A percentile compares a stretch with the other conserved stretches of the same genome.
phyloP scores from a whole-genome alignment of 305 asterid genomes.

The Fraxinus sp. region DNA sequence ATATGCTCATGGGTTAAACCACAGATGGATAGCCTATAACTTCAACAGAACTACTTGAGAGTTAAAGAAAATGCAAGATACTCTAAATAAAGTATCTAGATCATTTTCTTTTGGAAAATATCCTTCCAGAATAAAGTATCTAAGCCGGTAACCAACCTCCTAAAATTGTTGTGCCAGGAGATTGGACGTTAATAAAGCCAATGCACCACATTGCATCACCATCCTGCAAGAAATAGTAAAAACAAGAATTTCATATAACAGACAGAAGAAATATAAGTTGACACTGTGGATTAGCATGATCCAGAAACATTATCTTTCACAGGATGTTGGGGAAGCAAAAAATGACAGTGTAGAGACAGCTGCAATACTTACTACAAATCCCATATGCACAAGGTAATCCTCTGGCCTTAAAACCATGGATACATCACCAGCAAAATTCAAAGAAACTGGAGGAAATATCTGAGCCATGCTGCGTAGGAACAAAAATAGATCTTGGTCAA shows the following conservation, averaged over 20 bases:
- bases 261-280: neutral
- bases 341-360: constrained; percentile 6
- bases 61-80: neutral
- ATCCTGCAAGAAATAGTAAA: constrained; percentile 49
- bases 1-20: neutral
- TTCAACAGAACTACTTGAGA: neutral
- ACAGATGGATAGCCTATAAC: neutral
- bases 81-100: neutral
- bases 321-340: neutral
- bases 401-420: constrained; percentile 74
- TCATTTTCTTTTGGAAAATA: neutral
- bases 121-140: neutral
- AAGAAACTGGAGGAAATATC: constrained; percentile 52
- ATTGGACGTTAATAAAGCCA: constrained; percentile 64
- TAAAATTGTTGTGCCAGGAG: constrained; percentile 71
- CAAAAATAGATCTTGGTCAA: neutral
- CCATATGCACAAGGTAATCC: constrained; percentile 77
- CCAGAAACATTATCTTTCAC: neutral
- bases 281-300: neutral
- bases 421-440: constrained; percentile 85
- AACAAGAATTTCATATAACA: constrained; percentile 2
- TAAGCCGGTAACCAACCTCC: constrained; percentile 64
- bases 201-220: constrained; percentile 86
- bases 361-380: constrained; percentile 61
- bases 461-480: neutral